Base-by-base conservation (phyloP, 2,329 filamentous ascomycete species). In the Thermoascus crustaceus region DNA sequence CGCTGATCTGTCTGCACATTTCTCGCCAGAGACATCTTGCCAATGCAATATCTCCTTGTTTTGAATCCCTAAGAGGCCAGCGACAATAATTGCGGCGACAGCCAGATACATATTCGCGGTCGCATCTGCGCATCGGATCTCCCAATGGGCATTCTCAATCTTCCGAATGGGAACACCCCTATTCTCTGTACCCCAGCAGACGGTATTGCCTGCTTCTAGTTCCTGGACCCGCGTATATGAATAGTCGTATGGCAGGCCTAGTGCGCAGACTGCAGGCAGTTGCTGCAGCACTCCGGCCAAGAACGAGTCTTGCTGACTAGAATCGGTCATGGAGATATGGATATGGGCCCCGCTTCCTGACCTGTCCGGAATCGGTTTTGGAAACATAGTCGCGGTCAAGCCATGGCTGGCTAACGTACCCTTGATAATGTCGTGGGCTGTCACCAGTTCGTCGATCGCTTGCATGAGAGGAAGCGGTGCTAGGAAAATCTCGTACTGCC, bases 131-230 rank as follows among this genome's bases (percentile, higher is more conserved):
- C 73, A 76, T 51, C 85, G 81, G 14, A 93, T 48, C 59, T 93
- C 85, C 81, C 84, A 93, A 50, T 85, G 80, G 13, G 75, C 77
- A 2, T 57, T 63, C 3, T 66, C 64, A 31, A 86, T 72, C 53
- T 81, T 79, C 8, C 85, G 73, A 7, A 93, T 65, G 0, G 85
- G 80, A 4, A 76, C 69, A 63, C 89, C 83, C 11, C 82, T 76
- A 56, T 91, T 91, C 60, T 91, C 79, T 4, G 77, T 82, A 8
- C 85, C 85, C 85, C 84, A 93, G 0, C 80, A 66, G 0, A 88
- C 73, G 78, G 80, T 88, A 5, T 78, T 74, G 0, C 83, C 83
- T n/a, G 83, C 83, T 0, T 82, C 74, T 85, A 84, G 91, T 35
- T 86, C 78, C 1, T 63, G 59, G 7, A 84, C 69, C 4, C 85